Base-by-base conservation (phyloP, 148 eudicot genomes). In the Camellia japonica region DNA sequence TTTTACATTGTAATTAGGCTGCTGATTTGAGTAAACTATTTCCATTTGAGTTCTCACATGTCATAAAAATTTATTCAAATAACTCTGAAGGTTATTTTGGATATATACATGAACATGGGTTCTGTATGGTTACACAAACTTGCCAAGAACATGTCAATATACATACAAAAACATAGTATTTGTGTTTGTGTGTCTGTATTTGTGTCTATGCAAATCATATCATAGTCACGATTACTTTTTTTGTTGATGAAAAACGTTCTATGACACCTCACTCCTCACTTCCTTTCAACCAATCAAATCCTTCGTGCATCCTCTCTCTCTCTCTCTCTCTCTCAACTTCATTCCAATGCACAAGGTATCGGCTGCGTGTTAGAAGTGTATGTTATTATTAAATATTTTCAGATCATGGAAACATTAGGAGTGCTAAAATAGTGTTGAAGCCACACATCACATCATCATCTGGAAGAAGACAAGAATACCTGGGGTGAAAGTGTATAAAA, bases 101-200 rank as follows among this genome's bases (percentile, higher is more conserved):
- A 56, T 42, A 30, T 42, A 30, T 3, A 47, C 62, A 3, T 41
- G 54, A 49, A 79, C 18, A 56, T 42, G 52, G 23, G 64, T 0
- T 16, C 62, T 59, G 9, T 52, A 59, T 38, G 51, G 68, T 8
- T 79, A 16, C 70, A 71, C 55, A 19, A 60, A 71, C 38, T 59
- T 16, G 68, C 13, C 81, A 79, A 69, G 52, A 19, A 41, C 49
- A 72, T 73, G 71, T 71, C 49, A 73, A 42, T 63, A 65, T 20
- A 73, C 16, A 4, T 42, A 7, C 12, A 41, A 20, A 46, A 3
- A 7, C 15, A 12, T 49, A 19, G 38, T 12, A 6, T 6, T 72
- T 65, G 47, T 18, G 19, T 65, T 20, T 73, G 55, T 38, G 66
- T 64, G 14, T 23, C 0, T 79, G 49, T 55, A 52, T 72, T 5